phyloP scores from a whole-genome alignment of 306 rosid genomes.

The Canavalia gladiata region DNA sequence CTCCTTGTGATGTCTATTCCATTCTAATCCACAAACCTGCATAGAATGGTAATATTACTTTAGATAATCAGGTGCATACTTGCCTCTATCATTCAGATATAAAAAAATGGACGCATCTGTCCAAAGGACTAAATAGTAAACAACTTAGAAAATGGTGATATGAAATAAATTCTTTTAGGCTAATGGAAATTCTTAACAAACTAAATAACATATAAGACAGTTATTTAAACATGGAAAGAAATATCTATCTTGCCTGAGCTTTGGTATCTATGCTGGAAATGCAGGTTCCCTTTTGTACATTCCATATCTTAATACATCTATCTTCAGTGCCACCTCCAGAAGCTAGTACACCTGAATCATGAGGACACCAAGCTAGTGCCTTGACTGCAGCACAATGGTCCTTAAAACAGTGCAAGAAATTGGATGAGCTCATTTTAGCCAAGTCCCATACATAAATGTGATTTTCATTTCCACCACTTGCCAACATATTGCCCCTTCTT shows the following conservation, averaged over 20 bases:
- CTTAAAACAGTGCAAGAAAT: constrained; percentile 67
- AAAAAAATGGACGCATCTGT: constrained; percentile 1
- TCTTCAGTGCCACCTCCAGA: constrained; percentile 87
- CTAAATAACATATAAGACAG: background rate
- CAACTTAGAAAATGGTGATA: background rate
- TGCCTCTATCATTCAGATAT: background rate
- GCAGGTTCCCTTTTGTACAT: constrained; percentile 65
- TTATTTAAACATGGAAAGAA: background rate
- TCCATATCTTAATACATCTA: constrained; percentile 80
- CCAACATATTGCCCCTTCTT: constrained; percentile 68
- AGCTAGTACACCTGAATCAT: constrained; percentile 70
- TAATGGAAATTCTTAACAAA: constrained; percentile 14
- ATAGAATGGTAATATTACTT: constrained; percentile 24
- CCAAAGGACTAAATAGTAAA: constrained; percentile 10
- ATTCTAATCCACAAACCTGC: constrained; percentile 83
- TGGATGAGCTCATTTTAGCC: constrained; percentile 69
- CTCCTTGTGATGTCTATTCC: constrained; percentile 85
- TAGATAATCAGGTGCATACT: constrained; percentile 7
- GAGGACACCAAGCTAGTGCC: constrained; percentile 91
- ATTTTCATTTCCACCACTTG: constrained; percentile 90
- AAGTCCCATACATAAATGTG: constrained; percentile 77
- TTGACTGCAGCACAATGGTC: constrained; percentile 80
- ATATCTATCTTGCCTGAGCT: constrained; percentile 68
- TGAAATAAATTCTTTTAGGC: background rate
- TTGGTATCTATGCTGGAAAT: constrained; percentile 64